Percentiles rank a stretch among this genome's conserved stretches.
Conservation (phyloP, 345 rosid species). For the Clarkia xantiana region DNA sequence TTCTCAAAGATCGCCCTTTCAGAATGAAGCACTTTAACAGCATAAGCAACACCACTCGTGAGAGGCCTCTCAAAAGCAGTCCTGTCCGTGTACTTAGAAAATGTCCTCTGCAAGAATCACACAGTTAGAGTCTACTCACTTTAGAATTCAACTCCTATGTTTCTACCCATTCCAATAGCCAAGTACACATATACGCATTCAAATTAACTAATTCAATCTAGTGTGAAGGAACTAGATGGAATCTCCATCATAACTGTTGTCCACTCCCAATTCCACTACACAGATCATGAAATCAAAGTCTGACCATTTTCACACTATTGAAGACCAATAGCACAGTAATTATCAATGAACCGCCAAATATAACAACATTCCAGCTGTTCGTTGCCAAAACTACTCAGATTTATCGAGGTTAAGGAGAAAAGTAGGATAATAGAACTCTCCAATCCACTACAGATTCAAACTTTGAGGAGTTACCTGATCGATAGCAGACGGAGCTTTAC, state of each 20-base stretch:
- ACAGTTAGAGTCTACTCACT: not conserved
- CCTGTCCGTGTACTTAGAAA: slow-evolving; percentile 83
- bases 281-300: no score
- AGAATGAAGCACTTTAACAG: slow-evolving; percentile 73
- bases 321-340: no score
- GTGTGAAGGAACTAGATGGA: no score
- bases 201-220: no score
- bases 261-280: no score
- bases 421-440: not conserved
- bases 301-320: no score
- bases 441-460: not conserved
- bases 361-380: no score
- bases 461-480: slow-evolving; percentile 48
- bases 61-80: slow-evolving; percentile 98
- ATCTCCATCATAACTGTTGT: no score
- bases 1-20: slow-evolving; percentile 89
- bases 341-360: no score
- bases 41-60: slow-evolving; percentile 97
- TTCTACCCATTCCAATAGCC: not conserved
- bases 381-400: no score
- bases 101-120: slow-evolving; percentile 38
- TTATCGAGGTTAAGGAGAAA: not conserved
- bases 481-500: slow-evolving; percentile 76
- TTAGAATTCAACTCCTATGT: not conserved
- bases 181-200: not conserved